Evolutionary conservation across 163 green algal species (phyloP), one percentile per base, ranked within the genome.

Genomic region (Scenedesmus sp.): DNA sequence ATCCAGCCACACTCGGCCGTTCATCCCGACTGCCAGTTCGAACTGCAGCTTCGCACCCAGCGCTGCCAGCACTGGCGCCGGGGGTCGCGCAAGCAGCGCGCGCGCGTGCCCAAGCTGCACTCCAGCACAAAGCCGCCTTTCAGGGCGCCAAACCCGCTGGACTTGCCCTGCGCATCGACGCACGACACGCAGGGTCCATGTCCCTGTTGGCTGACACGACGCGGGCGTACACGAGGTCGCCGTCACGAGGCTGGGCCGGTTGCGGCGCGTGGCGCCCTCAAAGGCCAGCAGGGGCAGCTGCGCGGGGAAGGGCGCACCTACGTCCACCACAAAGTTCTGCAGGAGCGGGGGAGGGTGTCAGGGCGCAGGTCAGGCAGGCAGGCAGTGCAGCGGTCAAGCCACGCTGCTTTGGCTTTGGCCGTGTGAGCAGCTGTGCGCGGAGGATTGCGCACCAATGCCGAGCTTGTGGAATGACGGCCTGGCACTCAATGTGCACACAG

Each of bases 21-120:
- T 99, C 68, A 97, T 78, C 37, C 97, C 97, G 20, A 98, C 94
- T 3, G 96, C 97, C 42, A 98, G 40, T 91, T 99, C 97, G 89
- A 97, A 99, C 65, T 96, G 80, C 56, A 98, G 76, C 43, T 89
- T 59, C 16, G 86, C 76, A 0, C 95, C 96, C 12, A 99, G 92
- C 0, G 95, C 94, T 43, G 90, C 93, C 40, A 98, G 87, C 78
- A 97, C 91, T 2, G 96, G 85, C 16, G 93, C 86, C 0, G 94
- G 92, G 13, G 95, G 95, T 26, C 70, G 90, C n/a, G 80, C 85
- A 37, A 98, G 93, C 56, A 99, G 94, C 24, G 88, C 79, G 0
- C 96, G 91, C 0, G 95, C 95, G 20, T 95, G 89, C 0, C 85
- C 88, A 92, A 95, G 70, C 89, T 93, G 24, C 94, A 93, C 1